phyloP scores from a whole-genome alignment of 345 rosid species.

The Hibiscus tridactylites region DNA sequence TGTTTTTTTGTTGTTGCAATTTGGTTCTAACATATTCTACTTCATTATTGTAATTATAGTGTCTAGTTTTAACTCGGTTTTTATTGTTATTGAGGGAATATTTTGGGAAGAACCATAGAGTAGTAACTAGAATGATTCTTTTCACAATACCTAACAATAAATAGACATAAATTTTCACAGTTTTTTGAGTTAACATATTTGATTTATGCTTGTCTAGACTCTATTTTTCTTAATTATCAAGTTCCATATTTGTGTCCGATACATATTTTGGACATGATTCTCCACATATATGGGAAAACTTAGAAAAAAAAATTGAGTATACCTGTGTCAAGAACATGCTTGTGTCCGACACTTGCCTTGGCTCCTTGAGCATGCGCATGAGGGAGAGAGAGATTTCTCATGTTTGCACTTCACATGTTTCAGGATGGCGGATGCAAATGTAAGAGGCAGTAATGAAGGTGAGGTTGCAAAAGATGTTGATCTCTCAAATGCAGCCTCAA shows the following conservation, averaged over 20 bases:
- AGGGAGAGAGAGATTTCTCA: not conserved
- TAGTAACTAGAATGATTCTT: not conserved
- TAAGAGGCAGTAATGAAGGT: conserved; percentile 21
- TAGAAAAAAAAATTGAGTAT: not conserved
- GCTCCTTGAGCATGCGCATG: not conserved
- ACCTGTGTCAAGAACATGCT: not conserved
- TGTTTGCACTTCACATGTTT: conserved; percentile 11
- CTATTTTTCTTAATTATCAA: no score
- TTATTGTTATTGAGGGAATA: not conserved
- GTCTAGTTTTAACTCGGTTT: not conserved
- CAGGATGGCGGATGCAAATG: conserved; percentile 27
- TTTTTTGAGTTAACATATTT: no score
- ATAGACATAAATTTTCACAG: not conserved
- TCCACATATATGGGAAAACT: not conserved
- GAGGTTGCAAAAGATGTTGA: conserved; percentile 13
- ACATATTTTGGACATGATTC: not conserved
- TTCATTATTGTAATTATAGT: not conserved
- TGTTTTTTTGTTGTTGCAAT: not conserved
- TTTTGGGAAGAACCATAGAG: not conserved
- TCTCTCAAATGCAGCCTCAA: not conserved
- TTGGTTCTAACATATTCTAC: not conserved
- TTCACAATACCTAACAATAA: not conserved
- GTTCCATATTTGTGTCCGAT: no score
- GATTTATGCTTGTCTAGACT: no score
- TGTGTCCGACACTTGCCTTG: not conserved